Evolutionary conservation across 345 rosid genomes (phyloP), one percentile per base, ranked within the genome.

Genomic region (Gossypium herbaceum): DNA sequence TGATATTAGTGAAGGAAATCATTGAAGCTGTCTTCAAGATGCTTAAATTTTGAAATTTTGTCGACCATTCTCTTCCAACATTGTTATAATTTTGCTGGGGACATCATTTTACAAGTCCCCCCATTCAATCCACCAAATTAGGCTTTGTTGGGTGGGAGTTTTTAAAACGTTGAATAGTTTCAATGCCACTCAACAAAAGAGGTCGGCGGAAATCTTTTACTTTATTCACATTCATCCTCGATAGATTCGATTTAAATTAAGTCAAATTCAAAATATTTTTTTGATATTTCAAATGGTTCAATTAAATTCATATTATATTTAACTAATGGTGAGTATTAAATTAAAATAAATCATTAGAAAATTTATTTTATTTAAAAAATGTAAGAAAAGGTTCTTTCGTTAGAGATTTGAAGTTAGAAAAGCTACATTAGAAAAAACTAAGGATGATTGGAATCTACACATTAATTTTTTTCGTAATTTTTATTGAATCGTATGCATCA

Each of bases 91-190:
- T 60, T 25, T 60, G 64, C 41, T 13, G 19, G 64, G 41, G 6
- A 27, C 41, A 60, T 60, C 39, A 60, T 25, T 29, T 25, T 25
- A 2, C 5, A 59, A 25, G 16, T 7, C 9, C 41, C 34, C 2
- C 64, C 64, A 60, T 25, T 24, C 39, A 59, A 56, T 24, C 64
- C 64, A 60, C 64, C 41, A 60, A 60, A 12, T 60, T 60, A 60
- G 64, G 64, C 64, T 60, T 55, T 60, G 1, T 54, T n/a, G 59
- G 62, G 29, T 24, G 63, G 63, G 17, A 12, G 25, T 59, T 6
- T 59, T 59, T 60, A 1, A 7, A 44, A 61, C 9, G 25, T n/a
- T 17, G 16, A 64, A 64, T 64, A 4, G 68, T n/a, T 64, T 24
- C 66, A 61, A 62, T 39, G 68, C 13, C 68, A n/a, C 3, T 4